phyloP scores from a whole-genome alignment of 305 asterid species.

The Ruellia speciosa region DNA sequence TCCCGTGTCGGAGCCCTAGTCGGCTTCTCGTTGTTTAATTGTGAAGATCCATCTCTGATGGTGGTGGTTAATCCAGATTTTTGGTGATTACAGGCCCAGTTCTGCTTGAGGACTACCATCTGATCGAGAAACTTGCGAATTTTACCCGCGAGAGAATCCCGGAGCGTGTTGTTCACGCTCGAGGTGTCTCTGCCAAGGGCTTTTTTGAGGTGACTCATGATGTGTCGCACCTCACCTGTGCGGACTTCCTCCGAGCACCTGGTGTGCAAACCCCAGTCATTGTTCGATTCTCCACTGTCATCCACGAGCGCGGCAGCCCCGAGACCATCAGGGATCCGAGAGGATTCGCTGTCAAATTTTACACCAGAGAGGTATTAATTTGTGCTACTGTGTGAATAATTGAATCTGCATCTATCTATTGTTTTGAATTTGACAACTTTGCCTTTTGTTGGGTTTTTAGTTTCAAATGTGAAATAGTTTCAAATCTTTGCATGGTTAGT shows the following conservation, averaged over 20 bases:
- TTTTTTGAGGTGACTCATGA: conserved; percentile 94
- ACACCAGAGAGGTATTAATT: conserved; percentile 72
- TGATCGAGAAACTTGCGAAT: conserved; percentile 79
- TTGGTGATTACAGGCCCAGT: conserved; percentile 50
- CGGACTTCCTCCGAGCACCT: conserved; percentile 86
- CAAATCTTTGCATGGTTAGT: no score
- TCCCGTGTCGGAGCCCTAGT: no score
- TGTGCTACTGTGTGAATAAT: not conserved
- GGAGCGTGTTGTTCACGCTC: conserved; percentile 86
- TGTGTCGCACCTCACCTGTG: conserved; percentile 73
- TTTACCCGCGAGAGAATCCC: conserved; percentile 91
- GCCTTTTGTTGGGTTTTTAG: no score
- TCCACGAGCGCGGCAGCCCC: conserved; percentile 97
- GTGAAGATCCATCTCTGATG: not conserved
- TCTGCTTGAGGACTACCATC: conserved; percentile 85
- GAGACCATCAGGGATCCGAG: conserved; percentile 89
- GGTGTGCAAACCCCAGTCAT: conserved; percentile 85
- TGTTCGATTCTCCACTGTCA: conserved; percentile 80
- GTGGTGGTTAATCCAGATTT: not conserved
- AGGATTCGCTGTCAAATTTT: conserved; percentile 87
- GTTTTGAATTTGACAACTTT: no score
- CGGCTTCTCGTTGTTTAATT: no score
- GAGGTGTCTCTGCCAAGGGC: conserved; percentile 96
- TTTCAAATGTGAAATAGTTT: no score
- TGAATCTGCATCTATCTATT: not conserved